Evolutionary conservation across 2,329 filamentous ascomycete genomes (phyloP).

Genomic region (Pseudogymnoascus verrucosus): DNA sequence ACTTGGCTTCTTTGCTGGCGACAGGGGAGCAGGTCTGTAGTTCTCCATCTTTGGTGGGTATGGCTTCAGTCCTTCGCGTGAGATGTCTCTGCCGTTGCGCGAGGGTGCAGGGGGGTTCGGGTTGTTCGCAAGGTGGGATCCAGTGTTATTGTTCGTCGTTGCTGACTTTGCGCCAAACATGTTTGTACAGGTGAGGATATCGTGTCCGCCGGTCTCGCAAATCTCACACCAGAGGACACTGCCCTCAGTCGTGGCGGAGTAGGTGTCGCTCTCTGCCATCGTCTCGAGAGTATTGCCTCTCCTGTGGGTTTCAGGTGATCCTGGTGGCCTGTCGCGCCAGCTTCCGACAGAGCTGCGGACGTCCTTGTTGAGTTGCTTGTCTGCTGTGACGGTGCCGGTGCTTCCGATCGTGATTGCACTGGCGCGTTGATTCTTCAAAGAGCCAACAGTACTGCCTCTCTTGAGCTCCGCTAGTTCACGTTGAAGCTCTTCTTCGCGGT

Average conservation of each 20-base stretch:
- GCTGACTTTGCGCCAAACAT: constrained; percentile 54
- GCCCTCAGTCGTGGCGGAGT: constrained; percentile 61
- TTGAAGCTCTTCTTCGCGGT: constrained; percentile 77
- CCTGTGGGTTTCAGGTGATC: constrained; percentile 38
- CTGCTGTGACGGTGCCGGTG: constrained; percentile 26
- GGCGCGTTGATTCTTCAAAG: constrained; percentile 37
- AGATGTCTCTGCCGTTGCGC: constrained; percentile 31
- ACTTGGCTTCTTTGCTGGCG: constrained; percentile 35
- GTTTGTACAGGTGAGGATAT: constrained; percentile 88
- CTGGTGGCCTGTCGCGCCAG: constrained; percentile 40
- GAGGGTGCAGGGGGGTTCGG: constrained; percentile 16
- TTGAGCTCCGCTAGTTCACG: constrained; percentile 66
- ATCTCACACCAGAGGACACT: constrained; percentile 87
- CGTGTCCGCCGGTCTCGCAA: constrained; percentile 84
- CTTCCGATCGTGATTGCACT: constrained; percentile 44
- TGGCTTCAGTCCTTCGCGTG: constrained; percentile 33
- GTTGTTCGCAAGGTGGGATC: constrained; percentile 9
- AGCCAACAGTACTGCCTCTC: constrained; percentile 31
- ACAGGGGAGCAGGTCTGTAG: constrained; percentile 47
- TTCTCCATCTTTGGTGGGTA: constrained; percentile 36
- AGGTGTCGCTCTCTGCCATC: constrained; percentile 62
- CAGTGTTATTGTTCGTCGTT: constrained; percentile 11
- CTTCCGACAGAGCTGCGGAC: constrained; percentile 58
- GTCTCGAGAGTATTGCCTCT: constrained; percentile 53
- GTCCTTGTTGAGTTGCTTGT: constrained; percentile 39